Percentiles rank a stretch among this genome's conserved stretches.
These are phyloP conservation scores for Brettanomyces sp. DNA, from an alignment of 805 yeast genomes.

Conservation along the genomic window DNA sequence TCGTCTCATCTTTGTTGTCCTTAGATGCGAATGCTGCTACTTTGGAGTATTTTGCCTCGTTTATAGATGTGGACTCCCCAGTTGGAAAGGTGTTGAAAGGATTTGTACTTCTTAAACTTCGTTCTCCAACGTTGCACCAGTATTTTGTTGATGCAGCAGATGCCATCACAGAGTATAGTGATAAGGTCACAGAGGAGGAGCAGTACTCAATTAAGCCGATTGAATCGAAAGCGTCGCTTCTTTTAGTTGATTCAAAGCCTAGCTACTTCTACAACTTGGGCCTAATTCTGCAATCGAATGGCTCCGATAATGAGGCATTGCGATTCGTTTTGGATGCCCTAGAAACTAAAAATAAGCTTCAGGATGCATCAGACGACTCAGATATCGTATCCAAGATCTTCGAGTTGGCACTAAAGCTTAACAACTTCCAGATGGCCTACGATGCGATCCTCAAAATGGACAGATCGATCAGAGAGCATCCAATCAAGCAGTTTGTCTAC, in stretches of 20 bases:
- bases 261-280: constrained; percentile 31
- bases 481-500: constrained; percentile 27
- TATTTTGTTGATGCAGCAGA: constrained; percentile 22
- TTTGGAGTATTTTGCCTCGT: neutral
- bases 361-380: constrained; percentile 15
- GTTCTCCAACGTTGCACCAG: constrained; percentile 19
- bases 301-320: constrained; percentile 26
- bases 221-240: constrained; percentile 7
- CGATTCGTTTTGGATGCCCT: constrained; percentile 22
- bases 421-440: constrained; percentile 23
- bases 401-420: constrained; percentile 21
- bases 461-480: constrained; percentile 12
- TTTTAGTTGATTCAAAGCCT: constrained; percentile 24
- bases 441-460: constrained; percentile 20
- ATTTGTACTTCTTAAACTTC: constrained; percentile 17
- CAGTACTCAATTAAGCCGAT: constrained; percentile 6
- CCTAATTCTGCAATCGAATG: constrained; percentile 25
- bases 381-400: constrained; percentile 18
- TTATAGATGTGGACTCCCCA: constrained; percentile 7
- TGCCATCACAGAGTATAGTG: constrained; percentile 17
- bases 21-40: neutral
- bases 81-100: constrained; percentile 20
- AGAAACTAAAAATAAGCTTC: constrained; percentile 10
- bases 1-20: constrained; percentile 15
- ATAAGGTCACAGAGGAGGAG: constrained; percentile 9